phyloP scores from a whole-genome alignment of 2,329 filamentous ascomycete genomes.

The Fusarium beomiforme region DNA sequence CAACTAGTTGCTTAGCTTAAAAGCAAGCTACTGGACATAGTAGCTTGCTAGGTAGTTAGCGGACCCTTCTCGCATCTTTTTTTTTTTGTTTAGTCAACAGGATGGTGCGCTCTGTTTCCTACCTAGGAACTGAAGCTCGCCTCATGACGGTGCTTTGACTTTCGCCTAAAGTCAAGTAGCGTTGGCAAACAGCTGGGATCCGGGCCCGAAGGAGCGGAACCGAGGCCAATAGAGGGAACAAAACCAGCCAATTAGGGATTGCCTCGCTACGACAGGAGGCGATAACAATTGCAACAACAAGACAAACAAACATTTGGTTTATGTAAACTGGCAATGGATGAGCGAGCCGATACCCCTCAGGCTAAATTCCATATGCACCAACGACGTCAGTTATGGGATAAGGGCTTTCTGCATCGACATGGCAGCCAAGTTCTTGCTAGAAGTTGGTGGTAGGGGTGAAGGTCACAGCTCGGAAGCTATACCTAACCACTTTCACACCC shows the following conservation, averaged over 20 bases:
- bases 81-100: background rate
- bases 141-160: background rate
- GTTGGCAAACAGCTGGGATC: background rate
- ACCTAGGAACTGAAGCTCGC: background rate
- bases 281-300: background rate
- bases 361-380: background rate
- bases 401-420: background rate
- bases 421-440: background rate
- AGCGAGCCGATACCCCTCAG: background rate
- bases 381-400: background rate
- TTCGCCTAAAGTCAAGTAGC: background rate
- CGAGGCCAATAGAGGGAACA: background rate
- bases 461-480: background rate
- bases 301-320: background rate
- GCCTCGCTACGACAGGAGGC: background rate
- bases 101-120: background rate
- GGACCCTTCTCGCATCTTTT: background rate
- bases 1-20: background rate
- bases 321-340: background rate
- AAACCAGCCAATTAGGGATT: background rate
- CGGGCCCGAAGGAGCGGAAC: constrained; percentile 18
- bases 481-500: too few species aligned
- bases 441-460: background rate
- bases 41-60: background rate
- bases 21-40: background rate